Evolutionary conservation across 176 grass and related monocot genomes (phyloP), one percentile per base, ranked within the genome.

Genomic region (Olyra latifolia): DNA sequence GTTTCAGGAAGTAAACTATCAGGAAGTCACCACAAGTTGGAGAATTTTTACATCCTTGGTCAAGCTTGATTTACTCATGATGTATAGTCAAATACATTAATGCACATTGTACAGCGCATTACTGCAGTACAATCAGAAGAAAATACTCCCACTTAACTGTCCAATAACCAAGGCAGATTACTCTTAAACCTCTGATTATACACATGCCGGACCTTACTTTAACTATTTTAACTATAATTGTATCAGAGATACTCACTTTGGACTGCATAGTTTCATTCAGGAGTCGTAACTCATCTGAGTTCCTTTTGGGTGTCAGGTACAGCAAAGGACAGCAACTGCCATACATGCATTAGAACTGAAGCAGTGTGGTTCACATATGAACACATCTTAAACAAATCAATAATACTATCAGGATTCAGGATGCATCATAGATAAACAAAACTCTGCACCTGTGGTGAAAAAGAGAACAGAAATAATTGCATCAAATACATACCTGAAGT

Each of bases 341-440:
- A 39, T 80, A 35, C 42, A 79, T 80, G 70, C 70, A 85, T 69
- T 50, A 69, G 32, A 84, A 80, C 35, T 47, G 46, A 27, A 74
- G 69, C 41, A 66, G 10, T 83, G 22, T 69, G 69, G 62, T 73
- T 84, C 53, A 75, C 53, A 47, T 1, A 71, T 79, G 32, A 57
- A 54, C 81, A 69, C 61, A 45, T 69, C 44, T 55, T 75, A 75
- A 88, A 55, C 25, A 43, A 49, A 32, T 8, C 11, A 23, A 39
- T 7, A 42, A 24, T 88, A 78, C 11, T 61, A n/a, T 61, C 22
- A 61, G 49, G 19, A 83, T 65, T 38, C 6, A 50, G 17, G 35
- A 75, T 12, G 14, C 81, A 80, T 11, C 70, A 69, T 70, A 69
- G 69, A 62, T 70, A 69, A 75, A 70, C 39, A 80, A 88, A 75